Conservation (phyloP, 345 rosid species). For the Citrus sinensis region DNA sequence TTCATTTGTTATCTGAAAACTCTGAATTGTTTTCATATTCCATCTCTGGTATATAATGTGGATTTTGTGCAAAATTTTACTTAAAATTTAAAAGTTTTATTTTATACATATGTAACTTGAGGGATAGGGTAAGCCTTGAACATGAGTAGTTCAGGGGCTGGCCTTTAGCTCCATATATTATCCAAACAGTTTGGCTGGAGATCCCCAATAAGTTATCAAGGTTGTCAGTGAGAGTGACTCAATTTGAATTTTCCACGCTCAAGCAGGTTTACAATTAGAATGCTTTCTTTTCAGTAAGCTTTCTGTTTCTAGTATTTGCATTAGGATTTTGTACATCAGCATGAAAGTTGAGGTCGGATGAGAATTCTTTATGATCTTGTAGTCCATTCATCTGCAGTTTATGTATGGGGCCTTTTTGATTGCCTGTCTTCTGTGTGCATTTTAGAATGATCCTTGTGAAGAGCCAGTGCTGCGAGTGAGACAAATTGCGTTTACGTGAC, state of each 20-base stretch:
- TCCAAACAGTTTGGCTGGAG: neutral
- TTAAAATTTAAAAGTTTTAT: neutral
- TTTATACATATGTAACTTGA: neutral
- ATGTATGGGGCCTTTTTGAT: neutral
- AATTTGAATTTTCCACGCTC: neutral
- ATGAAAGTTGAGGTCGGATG: neutral
- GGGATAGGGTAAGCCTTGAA: neutral
- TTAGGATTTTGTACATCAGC: neutral
- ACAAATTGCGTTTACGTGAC: neutral
- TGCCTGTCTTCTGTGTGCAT: neutral
- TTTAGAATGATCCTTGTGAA: neutral
- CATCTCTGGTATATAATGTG: neutral
- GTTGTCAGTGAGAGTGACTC: neutral
- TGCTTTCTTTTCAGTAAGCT: neutral
- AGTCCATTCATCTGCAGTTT: neutral
- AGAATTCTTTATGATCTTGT: no score
- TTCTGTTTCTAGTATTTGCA: neutral
- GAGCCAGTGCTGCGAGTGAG: neutral
- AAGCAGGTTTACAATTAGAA: neutral
- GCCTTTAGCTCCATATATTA: neutral
- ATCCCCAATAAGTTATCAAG: neutral
- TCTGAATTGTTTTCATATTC: neutral
- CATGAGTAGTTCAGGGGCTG: neutral
- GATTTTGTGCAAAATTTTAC: neutral
- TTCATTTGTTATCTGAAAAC: neutral